Evolutionary conservation across 2,329 filamentous ascomycete genomes (phyloP).

Genomic region (Aspergillus tamarii): DNA sequence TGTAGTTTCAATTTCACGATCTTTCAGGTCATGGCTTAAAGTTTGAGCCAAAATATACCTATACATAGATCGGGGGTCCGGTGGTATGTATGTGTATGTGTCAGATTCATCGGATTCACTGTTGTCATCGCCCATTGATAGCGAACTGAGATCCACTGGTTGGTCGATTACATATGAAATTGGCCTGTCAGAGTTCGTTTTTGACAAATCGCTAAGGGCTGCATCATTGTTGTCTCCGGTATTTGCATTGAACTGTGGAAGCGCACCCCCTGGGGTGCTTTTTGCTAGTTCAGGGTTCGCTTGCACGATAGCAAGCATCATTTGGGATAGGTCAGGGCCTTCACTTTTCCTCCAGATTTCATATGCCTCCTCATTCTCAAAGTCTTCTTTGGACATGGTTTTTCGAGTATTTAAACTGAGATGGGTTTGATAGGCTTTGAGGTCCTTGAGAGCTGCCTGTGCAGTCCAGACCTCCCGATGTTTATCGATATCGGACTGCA

Average conservation of each 20-base stretch:
- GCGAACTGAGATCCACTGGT: conserved; percentile 60
- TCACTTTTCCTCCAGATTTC: conserved; percentile 92
- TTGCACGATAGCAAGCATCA: conserved; percentile 89
- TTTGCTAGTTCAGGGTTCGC: conserved; percentile 84
- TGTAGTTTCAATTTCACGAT: conserved; percentile 55
- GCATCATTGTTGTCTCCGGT: conserved; percentile 43
- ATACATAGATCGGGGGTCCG: conserved; percentile 81
- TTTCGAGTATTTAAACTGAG: conserved; percentile 77
- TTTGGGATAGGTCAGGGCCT: conserved; percentile 80
- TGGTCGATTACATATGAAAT: conserved; percentile 66
- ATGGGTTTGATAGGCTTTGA: conserved; percentile 91
- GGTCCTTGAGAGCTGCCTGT: conserved; percentile 83
- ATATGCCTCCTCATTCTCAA: conserved; percentile 86
- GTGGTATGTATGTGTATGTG: conserved; percentile 86
- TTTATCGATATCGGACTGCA: conserved; percentile 84
- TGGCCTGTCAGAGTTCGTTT: conserved; percentile 49
- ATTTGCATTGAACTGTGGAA: conserved; percentile 60
- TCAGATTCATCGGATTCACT: conserved; percentile 50
- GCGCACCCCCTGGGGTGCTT: conserved; percentile 62
- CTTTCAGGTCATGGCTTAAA: conserved; percentile 63
- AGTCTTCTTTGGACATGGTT: conserved; percentile 81
- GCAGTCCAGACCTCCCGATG: conserved; percentile 85
- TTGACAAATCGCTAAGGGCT: conserved; percentile 50
- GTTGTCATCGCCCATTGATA: conserved; percentile 61
- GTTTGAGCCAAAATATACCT: conserved; percentile 79